Conservation (phyloP, 2,329 filamentous ascomycete species). For the Penicillium sp. region DNA sequence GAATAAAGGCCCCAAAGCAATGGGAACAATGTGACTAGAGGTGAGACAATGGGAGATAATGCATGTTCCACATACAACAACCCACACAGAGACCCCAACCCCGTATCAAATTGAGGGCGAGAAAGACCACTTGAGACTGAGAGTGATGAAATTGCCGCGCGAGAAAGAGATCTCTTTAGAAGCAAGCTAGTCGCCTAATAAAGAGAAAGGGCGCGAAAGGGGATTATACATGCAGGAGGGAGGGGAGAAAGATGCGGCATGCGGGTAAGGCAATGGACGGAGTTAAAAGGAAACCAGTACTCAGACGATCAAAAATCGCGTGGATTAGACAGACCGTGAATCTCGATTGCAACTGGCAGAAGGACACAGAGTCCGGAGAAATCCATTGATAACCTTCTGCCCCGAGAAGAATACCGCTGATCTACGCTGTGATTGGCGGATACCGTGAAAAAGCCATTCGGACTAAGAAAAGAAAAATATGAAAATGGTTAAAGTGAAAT, state of each 20-base stretch:
- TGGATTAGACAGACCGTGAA: constrained; percentile 23
- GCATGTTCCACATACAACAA: constrained; percentile 44
- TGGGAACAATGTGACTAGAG: constrained; percentile 33
- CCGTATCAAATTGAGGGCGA: neutral
- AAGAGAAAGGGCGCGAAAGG: constrained; percentile 3
- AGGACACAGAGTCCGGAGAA: constrained; percentile 20
- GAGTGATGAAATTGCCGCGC: neutral
- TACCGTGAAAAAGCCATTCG: constrained; percentile 12
- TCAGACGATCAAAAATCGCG: constrained; percentile 21
- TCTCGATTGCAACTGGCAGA: constrained; percentile 30
- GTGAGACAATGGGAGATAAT: constrained; percentile 50
- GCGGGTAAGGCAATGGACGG: constrained; percentile 31
- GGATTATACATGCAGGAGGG: constrained; percentile 25
- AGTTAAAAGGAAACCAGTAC: constrained; percentile 28
- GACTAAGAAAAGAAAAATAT: constrained; percentile 16
- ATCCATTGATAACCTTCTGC: constrained; percentile 27
- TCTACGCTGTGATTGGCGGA: constrained; percentile 20
- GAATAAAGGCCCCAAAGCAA: neutral
- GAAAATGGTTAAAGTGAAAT: neutral
- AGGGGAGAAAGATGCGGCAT: constrained; percentile 18
- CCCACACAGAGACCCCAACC: constrained; percentile 3
- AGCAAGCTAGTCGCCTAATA: constrained; percentile 10
- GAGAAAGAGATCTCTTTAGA: neutral
- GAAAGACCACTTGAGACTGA: neutral
- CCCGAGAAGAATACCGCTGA: constrained; percentile 16